Percentiles rank a stretch among this genome's conserved stretches.
phyloP scores from a whole-genome alignment of 2,329 filamentous ascomycete species.

The Colletotrichum liaoningense region DNA sequence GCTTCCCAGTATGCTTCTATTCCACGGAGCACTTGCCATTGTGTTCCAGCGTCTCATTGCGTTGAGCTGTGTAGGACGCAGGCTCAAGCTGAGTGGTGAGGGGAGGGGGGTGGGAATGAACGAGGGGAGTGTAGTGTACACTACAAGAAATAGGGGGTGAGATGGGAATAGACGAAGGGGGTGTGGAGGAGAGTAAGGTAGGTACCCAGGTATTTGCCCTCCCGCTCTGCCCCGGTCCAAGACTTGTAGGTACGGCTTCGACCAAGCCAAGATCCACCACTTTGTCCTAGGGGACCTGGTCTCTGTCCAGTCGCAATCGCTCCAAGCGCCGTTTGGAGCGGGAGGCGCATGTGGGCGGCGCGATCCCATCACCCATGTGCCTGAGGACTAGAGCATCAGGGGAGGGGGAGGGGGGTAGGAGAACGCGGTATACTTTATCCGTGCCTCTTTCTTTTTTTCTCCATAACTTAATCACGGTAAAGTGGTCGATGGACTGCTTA shows the following conservation, averaged over 20 bases:
- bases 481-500: background rate
- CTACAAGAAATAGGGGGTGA: background rate
- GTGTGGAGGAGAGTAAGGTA: background rate
- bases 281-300: background rate
- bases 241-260: background rate
- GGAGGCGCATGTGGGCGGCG: conserved; percentile 28
- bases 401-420: background rate
- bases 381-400: background rate
- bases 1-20: background rate
- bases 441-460: background rate
- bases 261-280: background rate
- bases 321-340: conserved; percentile 30
- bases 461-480: background rate
- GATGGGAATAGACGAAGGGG: background rate
- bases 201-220: conserved; percentile 18
- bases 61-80: background rate
- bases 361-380: conserved; percentile 23
- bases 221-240: conserved; percentile 12
- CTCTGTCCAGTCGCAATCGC: conserved; percentile 27
- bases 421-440: background rate
- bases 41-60: conserved; percentile 6
- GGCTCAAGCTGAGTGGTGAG: background rate
- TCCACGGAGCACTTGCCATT: background rate
- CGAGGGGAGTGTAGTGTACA: background rate
- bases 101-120: background rate